Evolutionary conservation across 192 early-diverging fungal genomes (phyloP).

Genomic region (Podila minutissima): DNA sequence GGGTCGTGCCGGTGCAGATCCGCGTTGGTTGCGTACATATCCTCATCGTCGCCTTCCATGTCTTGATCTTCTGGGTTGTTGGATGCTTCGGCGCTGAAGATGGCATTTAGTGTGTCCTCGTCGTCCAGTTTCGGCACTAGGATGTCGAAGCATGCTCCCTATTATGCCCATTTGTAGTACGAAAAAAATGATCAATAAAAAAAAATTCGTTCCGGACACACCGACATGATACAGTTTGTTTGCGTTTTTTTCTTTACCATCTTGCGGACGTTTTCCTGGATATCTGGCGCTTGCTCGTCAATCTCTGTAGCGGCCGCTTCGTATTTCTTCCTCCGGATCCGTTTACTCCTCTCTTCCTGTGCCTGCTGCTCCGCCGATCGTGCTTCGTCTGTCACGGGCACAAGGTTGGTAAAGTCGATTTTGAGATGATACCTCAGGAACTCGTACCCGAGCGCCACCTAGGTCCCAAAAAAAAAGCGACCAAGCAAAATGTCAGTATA

Average conservation of each 20-base stretch:
- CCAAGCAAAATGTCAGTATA: too few relatives aligned
- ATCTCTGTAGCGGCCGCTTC: conserved; percentile 53
- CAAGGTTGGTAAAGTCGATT: conserved; percentile 44
- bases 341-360: conserved; percentile 43
- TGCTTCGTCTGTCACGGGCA: conserved; percentile 42
- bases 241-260: conserved; percentile 34
- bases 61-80: background rate
- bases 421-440: conserved; percentile 59
- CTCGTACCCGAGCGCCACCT: conserved; percentile 65
- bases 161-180: background rate
- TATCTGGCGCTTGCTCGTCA: conserved; percentile 44
- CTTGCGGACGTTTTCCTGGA: conserved; percentile 52
- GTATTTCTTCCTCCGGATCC: conserved; percentile 44
- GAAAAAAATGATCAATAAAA: background rate
- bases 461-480: background rate
- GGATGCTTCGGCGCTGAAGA: conserved; percentile 31
- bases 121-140: conserved; percentile 58
- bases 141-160: conserved; percentile 61
- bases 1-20: conserved; percentile 39
- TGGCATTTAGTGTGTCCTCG: conserved; percentile 29
- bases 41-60: conserved; percentile 1
- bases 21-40: conserved; percentile 2
- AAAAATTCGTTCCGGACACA: too few relatives aligned
- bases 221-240: background rate
- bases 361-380: conserved; percentile 35